Conservation (phyloP, 345 rosid genomes). For the Heritiera littoralis region DNA sequence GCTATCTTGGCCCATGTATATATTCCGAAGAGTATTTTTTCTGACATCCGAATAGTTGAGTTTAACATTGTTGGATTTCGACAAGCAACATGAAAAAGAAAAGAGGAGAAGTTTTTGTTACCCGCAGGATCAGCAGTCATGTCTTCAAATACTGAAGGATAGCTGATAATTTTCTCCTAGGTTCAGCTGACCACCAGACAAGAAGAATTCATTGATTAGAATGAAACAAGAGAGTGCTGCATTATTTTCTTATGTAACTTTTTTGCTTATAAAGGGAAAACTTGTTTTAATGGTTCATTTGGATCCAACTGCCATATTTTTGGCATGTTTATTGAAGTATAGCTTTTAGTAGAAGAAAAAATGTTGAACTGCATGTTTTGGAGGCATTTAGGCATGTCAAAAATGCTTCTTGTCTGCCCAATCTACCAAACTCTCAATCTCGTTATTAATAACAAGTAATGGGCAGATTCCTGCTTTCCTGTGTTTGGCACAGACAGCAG, state of each 20-base stretch:
- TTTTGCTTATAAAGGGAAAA: background rate
- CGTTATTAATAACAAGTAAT: background rate
- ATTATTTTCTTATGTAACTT: background rate
- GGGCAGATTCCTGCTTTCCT: background rate
- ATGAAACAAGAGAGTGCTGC: background rate
- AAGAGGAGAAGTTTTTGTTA: background rate
- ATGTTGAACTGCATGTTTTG: background rate
- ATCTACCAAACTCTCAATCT: background rate
- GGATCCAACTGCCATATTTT: background rate
- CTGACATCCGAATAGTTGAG: background rate
- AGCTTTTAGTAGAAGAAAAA: background rate
- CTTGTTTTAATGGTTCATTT: background rate
- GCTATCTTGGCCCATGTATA: constrained; percentile 1
- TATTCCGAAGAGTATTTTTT: background rate
- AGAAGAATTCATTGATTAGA: background rate
- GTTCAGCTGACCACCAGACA: constrained; percentile 10
- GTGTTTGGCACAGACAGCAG: background rate
- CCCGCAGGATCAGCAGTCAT: background rate
- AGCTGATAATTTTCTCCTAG: background rate
- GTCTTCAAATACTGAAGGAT: background rate
- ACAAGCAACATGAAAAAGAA: background rate
- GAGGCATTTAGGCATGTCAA: background rate
- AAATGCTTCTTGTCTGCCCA: background rate
- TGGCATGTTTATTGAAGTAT: background rate
- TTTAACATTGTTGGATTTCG: background rate